phyloP scores from a whole-genome alignment of 2,329 filamentous ascomycete genomes.

The Alternaria hordeiaustralica region DNA sequence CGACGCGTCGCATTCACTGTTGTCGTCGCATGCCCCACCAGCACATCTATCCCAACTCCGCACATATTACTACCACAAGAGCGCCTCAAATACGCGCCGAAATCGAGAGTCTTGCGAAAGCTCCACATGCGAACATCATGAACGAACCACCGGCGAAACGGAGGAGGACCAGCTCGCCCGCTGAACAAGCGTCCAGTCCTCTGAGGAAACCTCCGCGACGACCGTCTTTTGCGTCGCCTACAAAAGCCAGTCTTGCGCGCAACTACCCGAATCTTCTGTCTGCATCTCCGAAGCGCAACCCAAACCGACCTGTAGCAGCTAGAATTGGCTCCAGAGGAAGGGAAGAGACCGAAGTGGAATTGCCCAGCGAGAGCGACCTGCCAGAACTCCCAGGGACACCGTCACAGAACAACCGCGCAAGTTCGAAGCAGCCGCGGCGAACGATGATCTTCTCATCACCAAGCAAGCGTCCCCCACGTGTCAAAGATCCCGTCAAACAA shows the following conservation, averaged over 20 bases:
- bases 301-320: slow-evolving; percentile 16
- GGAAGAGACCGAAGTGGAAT: slow-evolving; percentile 12
- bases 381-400: slow-evolving; percentile 31
- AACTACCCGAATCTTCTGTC: slow-evolving; percentile 43
- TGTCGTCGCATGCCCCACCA: slow-evolving; percentile 9
- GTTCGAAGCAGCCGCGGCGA: slow-evolving; percentile 29
- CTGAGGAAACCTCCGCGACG: slow-evolving; percentile 42
- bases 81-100: background rate
- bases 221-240: slow-evolving; percentile 49
- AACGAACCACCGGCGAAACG: slow-evolving; percentile 44
- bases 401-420: slow-evolving; percentile 16
- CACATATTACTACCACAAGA: background rate
- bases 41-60: background rate
- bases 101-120: background rate
- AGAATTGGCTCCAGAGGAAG: slow-evolving; percentile 6
- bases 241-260: slow-evolving; percentile 49
- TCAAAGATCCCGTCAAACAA: slow-evolving; percentile 19
- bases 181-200: slow-evolving; percentile 30
- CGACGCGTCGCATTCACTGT: slow-evolving; percentile 35
- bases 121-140: slow-evolving; percentile 23
- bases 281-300: slow-evolving; percentile 6
- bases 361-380: slow-evolving; percentile 9
- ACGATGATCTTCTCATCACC: slow-evolving; percentile 41
- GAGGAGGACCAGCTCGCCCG: slow-evolving; percentile 41
- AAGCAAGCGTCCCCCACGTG: slow-evolving; percentile 36